These are phyloP conservation scores for Magnolia changhungtana DNA, from an alignment of 164 flowering plant species.

Conservation along the genomic window DNA sequence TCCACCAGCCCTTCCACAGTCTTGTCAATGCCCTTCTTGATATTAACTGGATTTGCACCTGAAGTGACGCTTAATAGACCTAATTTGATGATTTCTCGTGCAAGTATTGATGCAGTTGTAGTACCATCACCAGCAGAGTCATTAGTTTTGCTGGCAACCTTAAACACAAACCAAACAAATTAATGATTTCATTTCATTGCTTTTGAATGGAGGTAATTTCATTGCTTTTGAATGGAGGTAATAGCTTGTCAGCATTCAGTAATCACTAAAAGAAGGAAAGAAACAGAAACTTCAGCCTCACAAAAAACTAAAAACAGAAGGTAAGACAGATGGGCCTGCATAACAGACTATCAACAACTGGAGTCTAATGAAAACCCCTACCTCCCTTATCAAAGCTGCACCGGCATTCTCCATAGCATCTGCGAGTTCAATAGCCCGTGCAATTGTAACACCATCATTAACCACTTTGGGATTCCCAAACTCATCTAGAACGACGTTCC, in stretches of 20 bases:
- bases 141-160: conserved; percentile 98
- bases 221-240: neutral
- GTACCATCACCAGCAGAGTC: conserved; percentile 99
- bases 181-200: neutral
- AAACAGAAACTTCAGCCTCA: neutral
- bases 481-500: conserved; percentile 96
- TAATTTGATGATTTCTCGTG: conserved; percentile 87
- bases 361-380: conserved; percentile 13
- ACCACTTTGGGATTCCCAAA: conserved; percentile 92
- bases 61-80: conserved; percentile 89
- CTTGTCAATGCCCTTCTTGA: conserved; percentile 93
- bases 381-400: conserved; percentile 97
- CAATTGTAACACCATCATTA: conserved; percentile 98
- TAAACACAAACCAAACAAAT: conserved; percentile 7
- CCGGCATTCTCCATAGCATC: conserved; percentile 99
- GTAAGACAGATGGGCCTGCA: neutral
- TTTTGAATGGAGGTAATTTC: neutral
- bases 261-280: neutral
- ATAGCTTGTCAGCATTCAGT: neutral
- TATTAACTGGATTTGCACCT: conserved; percentile 92
- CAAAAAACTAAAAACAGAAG: neutral
- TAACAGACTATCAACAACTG: neutral
- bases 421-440: conserved; percentile 88
- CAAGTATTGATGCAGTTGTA: conserved; percentile 92
- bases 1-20: conserved; percentile 62